These are phyloP conservation scores for Laguncularia racemosa DNA, from an alignment of 345 rosid species.

Conservation along the genomic window DNA sequence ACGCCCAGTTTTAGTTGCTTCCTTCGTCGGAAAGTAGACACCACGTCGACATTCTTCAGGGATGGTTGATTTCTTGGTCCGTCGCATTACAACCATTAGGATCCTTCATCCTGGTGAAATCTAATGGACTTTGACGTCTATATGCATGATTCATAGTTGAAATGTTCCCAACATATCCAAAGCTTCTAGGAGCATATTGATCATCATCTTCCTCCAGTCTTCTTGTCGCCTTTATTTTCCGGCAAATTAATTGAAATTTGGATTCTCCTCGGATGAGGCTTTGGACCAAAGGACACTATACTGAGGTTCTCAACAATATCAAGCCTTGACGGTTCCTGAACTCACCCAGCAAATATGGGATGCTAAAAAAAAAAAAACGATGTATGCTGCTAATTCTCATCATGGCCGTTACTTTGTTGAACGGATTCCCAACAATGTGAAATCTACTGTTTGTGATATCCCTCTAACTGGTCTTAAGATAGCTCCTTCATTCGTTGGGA, in stretches of 20 bases:
- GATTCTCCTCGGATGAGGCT: no score
- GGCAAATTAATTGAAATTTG: no score
- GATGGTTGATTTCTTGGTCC: no score
- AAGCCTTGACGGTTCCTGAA: no score
- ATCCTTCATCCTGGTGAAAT: slow-evolving; percentile 15
- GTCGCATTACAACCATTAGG: slow-evolving; percentile 9
- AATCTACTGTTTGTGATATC: slow-evolving; percentile 77
- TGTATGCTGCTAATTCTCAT: slow-evolving; percentile 71
- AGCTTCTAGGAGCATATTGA: slow-evolving; percentile 19
- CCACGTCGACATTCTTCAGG: no score
- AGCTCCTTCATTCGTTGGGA: slow-evolving; percentile 73
- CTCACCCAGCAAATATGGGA: slow-evolving; percentile 91
- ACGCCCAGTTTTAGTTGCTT: no score
- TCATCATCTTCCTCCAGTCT: slow-evolving; percentile 41
- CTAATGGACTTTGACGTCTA: slow-evolving; percentile 14
- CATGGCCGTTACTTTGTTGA: slow-evolving; percentile 69
- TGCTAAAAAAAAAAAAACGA: slow-evolving; percentile 76
- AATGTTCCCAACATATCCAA: slow-evolving; percentile 20
- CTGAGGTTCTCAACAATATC: no score
- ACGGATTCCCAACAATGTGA: slow-evolving; percentile 81
- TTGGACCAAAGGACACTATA: no score
- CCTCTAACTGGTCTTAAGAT: slow-evolving; percentile 70
- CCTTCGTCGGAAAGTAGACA: no score
- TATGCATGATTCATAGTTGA: slow-evolving; percentile 13
- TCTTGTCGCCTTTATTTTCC: no score